Evolutionary conservation across 2,329 filamentous ascomycete genomes (phyloP), one percentile per base, ranked within the genome.

Genomic region (Sporothrix pseudoabietina): DNA sequence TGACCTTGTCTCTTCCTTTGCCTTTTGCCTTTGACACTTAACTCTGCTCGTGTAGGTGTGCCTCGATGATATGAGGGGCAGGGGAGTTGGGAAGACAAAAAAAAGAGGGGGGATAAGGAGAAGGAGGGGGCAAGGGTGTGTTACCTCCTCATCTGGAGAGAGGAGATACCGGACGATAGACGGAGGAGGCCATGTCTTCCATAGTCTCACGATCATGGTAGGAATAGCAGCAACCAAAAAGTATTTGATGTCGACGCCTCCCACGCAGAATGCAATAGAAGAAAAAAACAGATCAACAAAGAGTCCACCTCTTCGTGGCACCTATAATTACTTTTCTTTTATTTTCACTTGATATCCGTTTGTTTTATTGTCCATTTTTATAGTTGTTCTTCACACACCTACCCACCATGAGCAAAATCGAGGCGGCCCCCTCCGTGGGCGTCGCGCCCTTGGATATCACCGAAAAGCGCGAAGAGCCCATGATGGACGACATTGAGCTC

Each of bases 401-500:
- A 3, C 32, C 61, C 39, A 44, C n/a, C 4, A 66, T 66, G 61
- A 26, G 39, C 61, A 63, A 19, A 41, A 22, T 66, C 61, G 61
- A 66, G 12, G 39, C 35, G 35, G 16, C 59, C 16, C 35, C 35
- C 16, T n/a, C 59, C 9, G 35, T 35, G 35, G 39, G 35, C 32
- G 35, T 14, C 35, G 59, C n/a, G 35, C 35, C 32, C 59, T 1
- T 35, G 55, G 59, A 63, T 0, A 63, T 63, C 19, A 22, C 59
- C 8, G 59, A 63, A 8, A 63, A 66, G 22, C 47, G 44, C 35
- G 39, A 44, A 16, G 55, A 59, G 61, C n/a, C 61, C 61, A 44
- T 66, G n/a, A 66, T 47, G 61, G 30, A 39, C 19, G 69, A 49
- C 35, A 69, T 69, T 69, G 65, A 69, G 65, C n/a, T 69, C 26